Evolutionary conservation across 2,329 filamentous ascomycete species (phyloP), one percentile per base, ranked within the genome.

Genomic region (Aspergillus aculeatinus): DNA sequence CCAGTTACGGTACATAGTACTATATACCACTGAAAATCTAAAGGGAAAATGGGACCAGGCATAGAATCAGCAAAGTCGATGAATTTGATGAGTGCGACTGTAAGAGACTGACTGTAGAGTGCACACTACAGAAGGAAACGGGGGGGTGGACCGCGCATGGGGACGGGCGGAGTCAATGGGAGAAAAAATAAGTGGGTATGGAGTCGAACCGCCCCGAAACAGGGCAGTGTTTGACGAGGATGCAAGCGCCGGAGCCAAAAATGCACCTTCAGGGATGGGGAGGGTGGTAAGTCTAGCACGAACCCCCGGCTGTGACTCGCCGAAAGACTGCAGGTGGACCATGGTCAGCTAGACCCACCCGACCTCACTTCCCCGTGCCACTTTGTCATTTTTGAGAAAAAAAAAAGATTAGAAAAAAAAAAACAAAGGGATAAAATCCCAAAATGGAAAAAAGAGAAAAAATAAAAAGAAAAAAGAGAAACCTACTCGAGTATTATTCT

Each of bases 291-390:
- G 58, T 61, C 64, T 62, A 67, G 67, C 67, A 70, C 66, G 68
- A 68, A 70, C 67, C 67, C 67, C 67, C 65, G 63, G 66, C 57
- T 66, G 66, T 68, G 67, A 69, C 66, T 69, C 66, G 67, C 65
- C 63, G 63, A 67, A 60, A 61, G 62, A 55, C 64, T 68, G 66
- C 67, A 65, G 59, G 65, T 68, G 67, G 68, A 57, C 66, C 67
- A 66, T 65, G 65, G 65, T 60, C 16, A 61, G 57, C 54, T 31
- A 55, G 59, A 63, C 59, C 65, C 64, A 62, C 64, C 27, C 50
- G 47, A 57, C 65, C 62, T 61, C 61, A 60, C 52, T 66, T 65
- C 67, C 67, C 67, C 66, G 65, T 67, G 67, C 64, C 63, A 66
- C 59, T 55, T 55, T 57, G 58, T 53, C 51, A 61, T 67, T 67